Evolutionary conservation across 2,329 filamentous ascomycete species (phyloP), one percentile per base, ranked within the genome.

Genomic region (Penicillium digitatum): DNA sequence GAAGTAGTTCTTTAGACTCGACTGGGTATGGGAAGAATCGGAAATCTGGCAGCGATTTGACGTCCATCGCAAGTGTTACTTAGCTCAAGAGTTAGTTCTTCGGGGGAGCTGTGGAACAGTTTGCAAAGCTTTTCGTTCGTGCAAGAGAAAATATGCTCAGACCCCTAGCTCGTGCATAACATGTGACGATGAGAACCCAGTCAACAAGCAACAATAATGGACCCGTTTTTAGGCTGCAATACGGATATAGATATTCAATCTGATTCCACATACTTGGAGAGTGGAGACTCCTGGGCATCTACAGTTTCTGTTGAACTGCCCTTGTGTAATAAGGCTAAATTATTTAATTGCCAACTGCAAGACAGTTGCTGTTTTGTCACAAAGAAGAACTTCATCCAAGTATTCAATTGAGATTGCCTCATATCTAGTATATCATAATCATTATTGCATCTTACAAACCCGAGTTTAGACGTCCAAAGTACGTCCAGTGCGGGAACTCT

Each of bases 401-500:
- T 7, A 11, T 29, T 31, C 48, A 50, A n/a, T 49, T 48, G 46
- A 22, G 27, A 43, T 35, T 46, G 47, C 46, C 35, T 31, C 54
- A 34, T 51, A 44, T 52, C 53, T 55, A 52, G n/a, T 20, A 50
- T 12, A 55, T 63, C 57, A 35, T 64, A 52, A 58, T 56, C 53
- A 49, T 58, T 55, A 53, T 60, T 45, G 38, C 31, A 20, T 58
- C 46, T 60, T 55, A 56, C 18, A 55, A 29, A 5, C 27, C 39
- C 8, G 10, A 42, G 34, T 43, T 54, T 64, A 72, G 40, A 75
- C 66, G 47, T 72, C 67, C 59, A 80, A 38, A 1, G 80, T 82
- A 71, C 72, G 78, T 5, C 80, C 80, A 58, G 70, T 72, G 60
- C 72, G 74, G 14, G 81, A 82, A 64, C 81, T 83, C 69, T 81